A percentile compares a stretch with the other conserved stretches of the same genome.
phyloP scores from a whole-genome alignment of 2,329 filamentous ascomycete species.

The Xylariaceae sp. region DNA sequence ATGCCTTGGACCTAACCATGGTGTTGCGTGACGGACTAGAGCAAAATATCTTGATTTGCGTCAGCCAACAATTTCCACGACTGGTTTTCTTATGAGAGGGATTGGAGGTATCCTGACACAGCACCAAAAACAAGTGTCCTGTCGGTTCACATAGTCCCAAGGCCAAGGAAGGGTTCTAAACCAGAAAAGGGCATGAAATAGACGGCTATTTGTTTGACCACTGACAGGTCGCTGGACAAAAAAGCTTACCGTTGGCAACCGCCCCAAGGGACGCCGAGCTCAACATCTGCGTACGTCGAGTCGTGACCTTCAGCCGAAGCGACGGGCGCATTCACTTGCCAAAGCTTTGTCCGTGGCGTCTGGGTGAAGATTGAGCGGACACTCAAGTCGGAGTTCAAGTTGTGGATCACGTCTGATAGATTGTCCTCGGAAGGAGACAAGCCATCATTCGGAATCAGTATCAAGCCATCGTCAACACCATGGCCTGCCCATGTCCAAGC shows the following conservation, averaged over 20 bases:
- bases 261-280: slow-evolving; percentile 61
- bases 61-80: slow-evolving; percentile 16
- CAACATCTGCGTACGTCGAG: slow-evolving; percentile 54
- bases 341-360: slow-evolving; percentile 64
- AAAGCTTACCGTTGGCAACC: slow-evolving; percentile 47
- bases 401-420: slow-evolving; percentile 53
- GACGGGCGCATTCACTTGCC: slow-evolving; percentile 60
- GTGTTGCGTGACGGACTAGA: slow-evolving; percentile 71
- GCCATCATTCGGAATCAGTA: slow-evolving; percentile 45
- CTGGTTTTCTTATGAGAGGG: not conserved
- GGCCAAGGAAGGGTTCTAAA: not conserved
- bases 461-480: slow-evolving; percentile 58
- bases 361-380: slow-evolving; percentile 58
- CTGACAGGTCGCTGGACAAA: slow-evolving; percentile 1
- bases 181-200: not conserved
- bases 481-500: slow-evolving; percentile 71
- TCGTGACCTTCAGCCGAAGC: slow-evolving; percentile 52
- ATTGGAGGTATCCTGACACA: too few relatives aligned
- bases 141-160: too few relatives aligned
- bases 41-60: slow-evolving; percentile 65
- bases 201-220: not conserved
- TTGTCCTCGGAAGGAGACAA: slow-evolving; percentile 27
- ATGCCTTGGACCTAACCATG: slow-evolving; percentile 88
- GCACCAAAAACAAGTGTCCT: too few relatives aligned
- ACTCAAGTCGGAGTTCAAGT: slow-evolving; percentile 52